phyloP scores from a whole-genome alignment of 805 yeast genomes.

The Clavispora santaluciae region DNA sequence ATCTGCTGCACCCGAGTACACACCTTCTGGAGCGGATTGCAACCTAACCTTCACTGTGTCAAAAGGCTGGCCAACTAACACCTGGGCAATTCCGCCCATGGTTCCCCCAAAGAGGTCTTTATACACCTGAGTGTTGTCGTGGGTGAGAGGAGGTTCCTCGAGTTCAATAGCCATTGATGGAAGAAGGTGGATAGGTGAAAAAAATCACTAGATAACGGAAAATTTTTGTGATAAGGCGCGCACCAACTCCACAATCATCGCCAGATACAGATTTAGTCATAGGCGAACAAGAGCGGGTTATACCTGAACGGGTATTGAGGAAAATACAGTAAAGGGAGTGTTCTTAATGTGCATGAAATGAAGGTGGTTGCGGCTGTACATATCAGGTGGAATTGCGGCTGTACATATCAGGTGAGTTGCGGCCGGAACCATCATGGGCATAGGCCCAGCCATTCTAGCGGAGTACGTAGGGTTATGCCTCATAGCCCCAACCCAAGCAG shows the following conservation, averaged over 20 bases:
- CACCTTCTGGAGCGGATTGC: constrained; percentile 80
- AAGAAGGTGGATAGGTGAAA: background rate
- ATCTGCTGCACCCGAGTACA: constrained; percentile 67
- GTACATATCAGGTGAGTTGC: no score
- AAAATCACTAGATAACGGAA: background rate
- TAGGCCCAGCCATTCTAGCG: no score
- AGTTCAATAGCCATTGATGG: constrained; percentile 37
- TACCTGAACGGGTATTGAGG: background rate
- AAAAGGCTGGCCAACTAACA: constrained; percentile 92
- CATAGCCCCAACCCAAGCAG: no score
- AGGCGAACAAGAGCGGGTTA: no score
- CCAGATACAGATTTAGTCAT: no score
- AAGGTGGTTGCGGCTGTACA: no score
- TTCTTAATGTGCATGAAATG: no score
- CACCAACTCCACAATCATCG: background rate
- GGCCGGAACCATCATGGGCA: no score
- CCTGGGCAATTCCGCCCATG: constrained; percentile 94
- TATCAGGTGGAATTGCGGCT: no score
- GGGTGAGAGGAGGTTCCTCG: constrained; percentile 37
- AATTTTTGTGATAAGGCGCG: constrained; percentile 1
- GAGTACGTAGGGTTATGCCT: no score
- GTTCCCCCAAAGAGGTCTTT: constrained; percentile 91
- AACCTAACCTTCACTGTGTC: constrained; percentile 92
- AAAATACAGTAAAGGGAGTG: background rate
- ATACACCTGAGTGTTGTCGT: constrained; percentile 41